phyloP scores from a whole-genome alignment of 768 basidiomycete species.

The Mycena albidolilacea region DNA sequence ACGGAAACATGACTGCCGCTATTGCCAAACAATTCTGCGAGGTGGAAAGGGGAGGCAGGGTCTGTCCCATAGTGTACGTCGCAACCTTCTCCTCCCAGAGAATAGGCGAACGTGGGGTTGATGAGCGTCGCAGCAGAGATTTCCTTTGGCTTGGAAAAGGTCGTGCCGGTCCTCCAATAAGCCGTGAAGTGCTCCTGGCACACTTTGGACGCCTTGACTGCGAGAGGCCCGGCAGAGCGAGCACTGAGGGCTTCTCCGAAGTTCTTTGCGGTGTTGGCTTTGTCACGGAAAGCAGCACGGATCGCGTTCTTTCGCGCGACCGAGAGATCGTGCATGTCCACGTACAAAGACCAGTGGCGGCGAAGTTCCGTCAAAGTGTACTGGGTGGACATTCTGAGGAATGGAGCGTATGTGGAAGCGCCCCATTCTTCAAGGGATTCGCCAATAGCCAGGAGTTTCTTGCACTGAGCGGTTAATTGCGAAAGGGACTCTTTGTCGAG shows the following conservation, averaged over 20 bases:
- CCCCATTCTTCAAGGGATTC: constrained; percentile 55
- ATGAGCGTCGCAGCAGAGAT: constrained; percentile 45
- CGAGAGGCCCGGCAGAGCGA: constrained; percentile 57
- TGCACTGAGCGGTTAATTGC: constrained; percentile 56
- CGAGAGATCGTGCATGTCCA: constrained; percentile 47
- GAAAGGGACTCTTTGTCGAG: constrained; percentile 54
- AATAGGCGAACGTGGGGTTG: constrained; percentile 65
- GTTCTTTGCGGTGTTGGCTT: constrained; percentile 34
- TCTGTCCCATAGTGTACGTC: constrained; percentile 62
- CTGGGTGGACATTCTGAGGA: constrained; percentile 55
- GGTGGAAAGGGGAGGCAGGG: constrained; percentile 59
- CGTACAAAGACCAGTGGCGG: constrained; percentile 57
- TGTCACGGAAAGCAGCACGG: constrained; percentile 4
- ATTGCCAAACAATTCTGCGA: constrained; percentile 36
- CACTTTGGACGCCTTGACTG: constrained; percentile 33
- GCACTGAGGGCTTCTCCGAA: constrained; percentile 22
- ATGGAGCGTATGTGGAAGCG: constrained; percentile 52
- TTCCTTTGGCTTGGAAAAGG: constrained; percentile 42
- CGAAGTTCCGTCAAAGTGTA: constrained; percentile 57
- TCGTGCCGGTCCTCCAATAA: constrained; percentile 62
- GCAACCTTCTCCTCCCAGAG: constrained; percentile 54
- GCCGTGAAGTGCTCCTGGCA: constrained; percentile 43
- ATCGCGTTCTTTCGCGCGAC: constrained; percentile 40
- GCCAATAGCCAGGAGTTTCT: constrained; percentile 53
- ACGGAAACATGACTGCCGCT: background rate